These are phyloP conservation scores for Leucocoprinus leucothites DNA, from an alignment of 768 basidiomycete genomes.

Conservation along the genomic window DNA sequence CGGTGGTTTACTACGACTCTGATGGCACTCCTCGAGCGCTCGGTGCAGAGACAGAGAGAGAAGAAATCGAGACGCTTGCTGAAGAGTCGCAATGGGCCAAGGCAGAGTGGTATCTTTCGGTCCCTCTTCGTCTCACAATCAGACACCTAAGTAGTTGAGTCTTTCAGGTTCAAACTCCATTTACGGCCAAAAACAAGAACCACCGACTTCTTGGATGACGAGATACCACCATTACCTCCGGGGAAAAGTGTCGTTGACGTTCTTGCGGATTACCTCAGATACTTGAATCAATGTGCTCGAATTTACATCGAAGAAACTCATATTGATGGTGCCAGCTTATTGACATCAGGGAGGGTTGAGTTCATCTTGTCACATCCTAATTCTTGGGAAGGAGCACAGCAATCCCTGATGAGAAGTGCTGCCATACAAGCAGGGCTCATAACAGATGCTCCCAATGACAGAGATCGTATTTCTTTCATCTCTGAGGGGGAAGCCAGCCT, in stretches of 20 bases:
- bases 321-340: slow-evolving; percentile 35
- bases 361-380: slow-evolving; percentile 58
- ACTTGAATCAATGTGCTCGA: slow-evolving; percentile 40
- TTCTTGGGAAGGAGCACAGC: slow-evolving; percentile 58
- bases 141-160: neutral
- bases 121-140: neutral
- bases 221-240: slow-evolving; percentile 37
- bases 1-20: slow-evolving; percentile 30
- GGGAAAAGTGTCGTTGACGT: slow-evolving; percentile 37
- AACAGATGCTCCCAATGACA: slow-evolving; percentile 29
- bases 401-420: slow-evolving; percentile 48
- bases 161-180: slow-evolving; percentile 26
- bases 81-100: slow-evolving; percentile 13
- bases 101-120: slow-evolving; percentile 8
- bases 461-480: slow-evolving; percentile 43
- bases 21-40: neutral
- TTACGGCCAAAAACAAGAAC: slow-evolving; percentile 23
- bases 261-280: slow-evolving; percentile 46
- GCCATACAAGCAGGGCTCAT: slow-evolving; percentile 49
- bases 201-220: slow-evolving; percentile 4
- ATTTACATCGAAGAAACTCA: slow-evolving; percentile 48
- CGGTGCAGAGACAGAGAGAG: slow-evolving; percentile 12
- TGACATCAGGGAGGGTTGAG: slow-evolving; percentile 39
- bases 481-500: slow-evolving; percentile 61
- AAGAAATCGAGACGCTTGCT: slow-evolving; percentile 10